phyloP scores from a whole-genome alignment of 768 basidiomycete genomes.

The Hygrophorus russula region DNA sequence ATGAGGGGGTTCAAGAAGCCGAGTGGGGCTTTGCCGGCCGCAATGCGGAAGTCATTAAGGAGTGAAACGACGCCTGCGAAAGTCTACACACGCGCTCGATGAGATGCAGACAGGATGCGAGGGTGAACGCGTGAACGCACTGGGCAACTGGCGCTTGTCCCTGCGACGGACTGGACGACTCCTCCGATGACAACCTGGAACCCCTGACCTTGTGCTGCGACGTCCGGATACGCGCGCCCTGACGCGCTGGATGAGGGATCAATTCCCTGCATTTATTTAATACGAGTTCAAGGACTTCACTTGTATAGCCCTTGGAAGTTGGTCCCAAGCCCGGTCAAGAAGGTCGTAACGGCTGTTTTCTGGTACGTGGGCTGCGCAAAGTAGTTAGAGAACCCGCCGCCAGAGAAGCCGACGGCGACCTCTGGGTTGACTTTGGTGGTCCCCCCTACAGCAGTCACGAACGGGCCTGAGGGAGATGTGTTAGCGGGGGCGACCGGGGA shows the following conservation, averaged over 20 bases:
- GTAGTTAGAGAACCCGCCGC: constrained; percentile 15
- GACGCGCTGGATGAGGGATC: too few species aligned
- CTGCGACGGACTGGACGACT: constrained; percentile 15
- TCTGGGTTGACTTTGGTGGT: too few species aligned
- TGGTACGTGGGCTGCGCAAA: constrained; percentile 17
- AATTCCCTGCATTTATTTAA: constrained; percentile 5
- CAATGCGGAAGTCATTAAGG: constrained; percentile 47
- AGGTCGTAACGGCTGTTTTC: constrained; percentile 12
- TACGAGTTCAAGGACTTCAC: not conserved
- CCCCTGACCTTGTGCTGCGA: constrained; percentile 11
- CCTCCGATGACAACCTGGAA: constrained; percentile 9
- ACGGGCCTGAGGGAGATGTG: constrained; percentile 4
- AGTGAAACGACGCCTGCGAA: constrained; percentile 52
- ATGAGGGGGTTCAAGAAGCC: constrained; percentile 55
- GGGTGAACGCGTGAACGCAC: not conserved
- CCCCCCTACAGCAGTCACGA: constrained; percentile 8
- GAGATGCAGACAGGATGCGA: not conserved
- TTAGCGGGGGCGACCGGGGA: not conserved
- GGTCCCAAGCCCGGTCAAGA: constrained; percentile 8
- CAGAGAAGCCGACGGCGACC: too few species aligned
- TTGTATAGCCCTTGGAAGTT: constrained; percentile 11
- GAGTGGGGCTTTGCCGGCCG: constrained; percentile 28
- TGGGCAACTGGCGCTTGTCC: constrained; percentile 25
- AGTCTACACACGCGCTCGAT: constrained; percentile 17
- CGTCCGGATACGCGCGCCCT: constrained; percentile 13